Base-by-base conservation (phyloP, 2,329 filamentous ascomycete genomes). In the Lanzia echinophila region DNA sequence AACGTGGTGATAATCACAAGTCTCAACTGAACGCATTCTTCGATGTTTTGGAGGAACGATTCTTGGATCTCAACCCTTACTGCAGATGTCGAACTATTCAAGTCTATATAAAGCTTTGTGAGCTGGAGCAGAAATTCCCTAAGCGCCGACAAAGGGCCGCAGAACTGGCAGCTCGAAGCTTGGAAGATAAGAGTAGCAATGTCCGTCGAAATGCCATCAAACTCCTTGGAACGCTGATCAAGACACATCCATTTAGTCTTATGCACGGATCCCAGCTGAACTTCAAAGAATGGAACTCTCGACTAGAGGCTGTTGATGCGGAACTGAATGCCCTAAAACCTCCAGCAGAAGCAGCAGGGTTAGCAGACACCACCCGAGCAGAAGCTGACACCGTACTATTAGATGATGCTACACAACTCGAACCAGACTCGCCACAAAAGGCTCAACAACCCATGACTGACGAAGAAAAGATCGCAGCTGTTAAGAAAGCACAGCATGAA, bases 141-240 rank as follows among this genome's bases (percentile, higher is more conserved):
- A 96, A 96, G 72, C 81, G 91, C 53, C 80, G 94, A 56, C 91
- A 96, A 69, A 87, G 81, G 66, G 92, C 87, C 3, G 88, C 92
- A 1, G 90, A 96, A 68, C 76, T 96, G 24, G 91, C 94, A 1
- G 85, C 88, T 54, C 82, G 88, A 62, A 97, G 92, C 69, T 76
- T 99, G 2, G 89, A 96, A 69, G 95, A 99, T 73, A 97, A 95
- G 77, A 97, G 92, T 73, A 99, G 94, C 71, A 95, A 97, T 65
- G 94, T 99, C 32, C 82, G 94, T 58, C 82, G 91, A 55, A 97
- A 97, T 68, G 91, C 94, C 2, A 94, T 99, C 68, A 97, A 96
- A 70, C 75, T 99, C 6, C 78, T 99, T 1, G 88, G 86, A 6
- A 87, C 87, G 42, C 76, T 99, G 6, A 89, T 99, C 63, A 90